A percentile compares a stretch with the other conserved stretches of the same genome.
Conservation (phyloP, 345 rosid genomes). For the Boechera retrofracta region DNA sequence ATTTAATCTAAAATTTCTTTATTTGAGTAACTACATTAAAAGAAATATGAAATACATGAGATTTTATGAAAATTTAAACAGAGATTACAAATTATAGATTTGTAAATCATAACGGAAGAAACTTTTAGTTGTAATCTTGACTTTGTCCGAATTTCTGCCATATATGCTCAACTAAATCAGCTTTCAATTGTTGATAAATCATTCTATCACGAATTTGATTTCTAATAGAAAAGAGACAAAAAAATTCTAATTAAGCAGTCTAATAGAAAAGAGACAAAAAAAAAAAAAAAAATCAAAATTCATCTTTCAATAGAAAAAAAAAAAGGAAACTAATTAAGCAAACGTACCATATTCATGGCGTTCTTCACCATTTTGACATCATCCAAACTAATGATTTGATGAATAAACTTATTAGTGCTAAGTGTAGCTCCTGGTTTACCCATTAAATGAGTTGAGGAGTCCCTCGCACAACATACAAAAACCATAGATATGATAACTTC, state of each 20-base stretch:
- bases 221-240: too few species aligned
- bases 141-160: too few species aligned
- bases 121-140: too few species aligned
- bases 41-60: too few species aligned
- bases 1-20: too few species aligned
- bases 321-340: not conserved
- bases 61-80: too few species aligned
- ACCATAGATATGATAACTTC: conserved; percentile 47
- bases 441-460: conserved; percentile 50
- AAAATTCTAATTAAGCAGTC: not conserved
- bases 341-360: conserved; percentile 35
- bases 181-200: too few species aligned
- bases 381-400: conserved; percentile 43
- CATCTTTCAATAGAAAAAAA: not conserved
- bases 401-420: conserved; percentile 46
- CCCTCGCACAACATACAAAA: conserved; percentile 44
- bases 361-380: conserved; percentile 39
- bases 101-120: too few species aligned
- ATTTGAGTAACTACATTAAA: too few species aligned
- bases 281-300: not conserved
- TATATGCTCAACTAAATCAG: too few species aligned
- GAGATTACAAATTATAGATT: too few species aligned
- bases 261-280: not conserved
- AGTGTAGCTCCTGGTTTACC: conserved; percentile 34
- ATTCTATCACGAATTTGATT: too few species aligned